These are phyloP conservation scores for Turnera subulata DNA, from an alignment of 345 rosid species.

Conservation along the genomic window DNA sequence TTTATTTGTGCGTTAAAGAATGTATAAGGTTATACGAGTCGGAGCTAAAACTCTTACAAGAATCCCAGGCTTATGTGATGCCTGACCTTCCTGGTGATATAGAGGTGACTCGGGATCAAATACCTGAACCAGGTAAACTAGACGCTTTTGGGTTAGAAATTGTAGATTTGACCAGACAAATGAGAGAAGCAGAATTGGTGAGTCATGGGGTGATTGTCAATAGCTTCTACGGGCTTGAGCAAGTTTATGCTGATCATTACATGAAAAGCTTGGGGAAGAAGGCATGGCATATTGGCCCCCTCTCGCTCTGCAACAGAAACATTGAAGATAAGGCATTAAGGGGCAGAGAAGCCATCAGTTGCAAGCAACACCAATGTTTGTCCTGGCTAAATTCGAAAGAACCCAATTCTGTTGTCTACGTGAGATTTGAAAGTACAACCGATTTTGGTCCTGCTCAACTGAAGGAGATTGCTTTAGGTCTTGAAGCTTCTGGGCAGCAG, in stretches of 20 bases:
- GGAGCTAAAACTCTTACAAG: constrained; percentile 26
- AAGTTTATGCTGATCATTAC: constrained; percentile 34
- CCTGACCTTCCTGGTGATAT: constrained; percentile 36
- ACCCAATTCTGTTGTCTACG: constrained; percentile 40
- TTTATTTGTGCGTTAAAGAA: constrained; percentile 14
- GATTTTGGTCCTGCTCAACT: constrained; percentile 29
- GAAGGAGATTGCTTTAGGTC: constrained; percentile 35
- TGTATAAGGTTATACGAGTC: constrained; percentile 18
- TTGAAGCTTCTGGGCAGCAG: constrained; percentile 35
- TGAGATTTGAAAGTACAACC: constrained; percentile 37
- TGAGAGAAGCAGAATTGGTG: constrained; percentile 13
- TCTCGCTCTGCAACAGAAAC: constrained; percentile 22
- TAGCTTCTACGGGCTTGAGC: constrained; percentile 46
- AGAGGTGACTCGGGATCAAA: constrained; percentile 19
- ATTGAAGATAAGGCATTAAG: constrained; percentile 10
- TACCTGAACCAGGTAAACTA: constrained; percentile 7
- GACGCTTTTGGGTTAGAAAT: no score
- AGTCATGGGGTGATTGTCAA: constrained; percentile 36
- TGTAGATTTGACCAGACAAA: no score
- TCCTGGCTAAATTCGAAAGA: constrained; percentile 38
- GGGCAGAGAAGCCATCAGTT: constrained; percentile 17
- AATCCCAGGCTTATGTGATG: no score
- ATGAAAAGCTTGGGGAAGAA: constrained; percentile 30
- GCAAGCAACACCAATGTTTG: constrained; percentile 32
- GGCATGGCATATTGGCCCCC: constrained; percentile 45